Base-by-base conservation (phyloP, 805 yeast genomes). In the Schizosaccharomyces osmophilus region DNA sequence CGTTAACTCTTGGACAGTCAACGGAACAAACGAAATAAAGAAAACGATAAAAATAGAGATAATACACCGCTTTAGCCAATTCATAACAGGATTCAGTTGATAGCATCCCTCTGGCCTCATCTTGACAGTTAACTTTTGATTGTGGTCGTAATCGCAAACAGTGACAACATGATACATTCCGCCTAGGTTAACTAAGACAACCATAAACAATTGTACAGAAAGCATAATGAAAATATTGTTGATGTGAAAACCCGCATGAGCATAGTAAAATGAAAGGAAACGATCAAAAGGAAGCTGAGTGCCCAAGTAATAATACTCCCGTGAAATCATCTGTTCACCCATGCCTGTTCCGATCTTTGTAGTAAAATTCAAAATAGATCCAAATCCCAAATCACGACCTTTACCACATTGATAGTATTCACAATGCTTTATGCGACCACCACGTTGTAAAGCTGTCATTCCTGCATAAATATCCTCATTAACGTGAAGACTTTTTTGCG, bases 381-480 rank as follows among this genome's bases (percentile, higher is more conserved):
- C 84, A 73, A 90, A 90, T 2, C 97, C 97, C 62, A 90, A 74
- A 74, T 90, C 97, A 70, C 97, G 78, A 0, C 97, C 97, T 70
- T 90, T 90, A 39, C 97, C 97, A 73, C 97, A 90, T 71, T 90
- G 97, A 71, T 82, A 88, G 72, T 85, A 90, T 68, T 90, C 97
- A 72, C 95, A 85, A 71, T 90, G 97, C 73, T 89, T 89, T 64
- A 89, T 89, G 66, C 90, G 77, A 1, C 97, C 97, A 54, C 97
- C 97, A 63, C 97, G 78, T 68, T 85, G 75, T 65, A 85, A 69
- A 0, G 95, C 96, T 64, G 75, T 86, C 85, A 89, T 90, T 58
- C 97, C 97, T 22, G 97, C 97, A 72, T 85, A 89, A 45, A 89
- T 90, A 75, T 89, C 97, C 70, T 89, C 97, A 73, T 89, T 89